A percentile compares a stretch with the other conserved stretches of the same genome.
Evolutionary conservation across 208 protist genomes (phyloP).

Genomic region (Vickermania ingenoplastis): DNA sequence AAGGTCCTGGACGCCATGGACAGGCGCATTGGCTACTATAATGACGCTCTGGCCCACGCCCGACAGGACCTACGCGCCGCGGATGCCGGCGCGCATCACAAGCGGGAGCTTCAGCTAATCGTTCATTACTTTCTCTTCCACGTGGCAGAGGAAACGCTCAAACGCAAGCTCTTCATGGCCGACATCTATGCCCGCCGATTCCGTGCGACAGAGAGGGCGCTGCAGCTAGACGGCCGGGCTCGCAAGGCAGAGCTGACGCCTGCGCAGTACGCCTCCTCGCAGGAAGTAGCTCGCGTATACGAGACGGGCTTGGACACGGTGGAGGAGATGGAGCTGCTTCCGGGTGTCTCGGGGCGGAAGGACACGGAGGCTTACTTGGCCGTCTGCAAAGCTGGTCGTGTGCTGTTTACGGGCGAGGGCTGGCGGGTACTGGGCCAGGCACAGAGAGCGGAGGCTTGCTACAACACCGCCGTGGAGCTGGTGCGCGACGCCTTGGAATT

Average conservation of each 20-base stretch:
- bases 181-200: slow-evolving; percentile 63
- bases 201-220: slow-evolving; percentile 47
- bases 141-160: slow-evolving; percentile 50
- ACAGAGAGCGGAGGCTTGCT: slow-evolving; percentile 26
- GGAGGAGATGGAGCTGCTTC: slow-evolving; percentile 72
- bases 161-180: slow-evolving; percentile 63
- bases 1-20: slow-evolving; percentile 73
- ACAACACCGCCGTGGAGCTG: slow-evolving; percentile 29
- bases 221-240: slow-evolving; percentile 10
- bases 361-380: slow-evolving; percentile 42
- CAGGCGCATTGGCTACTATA: slow-evolving; percentile 66
- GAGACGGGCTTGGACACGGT: slow-evolving; percentile 50
- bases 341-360: slow-evolving; percentile 44
- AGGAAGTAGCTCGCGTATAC: slow-evolving; percentile 81
- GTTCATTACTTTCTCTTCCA: slow-evolving; percentile 78
- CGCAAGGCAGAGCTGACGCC: slow-evolving; percentile 35
- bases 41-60: slow-evolving; percentile 72
- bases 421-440: slow-evolving; percentile 40
- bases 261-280: slow-evolving; percentile 63
- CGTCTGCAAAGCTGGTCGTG: slow-evolving; percentile 39
- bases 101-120: slow-evolving; percentile 63
- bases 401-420: slow-evolving; percentile 61
- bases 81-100: slow-evolving; percentile 25
- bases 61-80: slow-evolving; percentile 56
- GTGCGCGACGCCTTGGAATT: slow-evolving; percentile 13